Base-by-base conservation (phyloP, 169 alveolate genomes). In the Cryptosporidium sp. region DNA sequence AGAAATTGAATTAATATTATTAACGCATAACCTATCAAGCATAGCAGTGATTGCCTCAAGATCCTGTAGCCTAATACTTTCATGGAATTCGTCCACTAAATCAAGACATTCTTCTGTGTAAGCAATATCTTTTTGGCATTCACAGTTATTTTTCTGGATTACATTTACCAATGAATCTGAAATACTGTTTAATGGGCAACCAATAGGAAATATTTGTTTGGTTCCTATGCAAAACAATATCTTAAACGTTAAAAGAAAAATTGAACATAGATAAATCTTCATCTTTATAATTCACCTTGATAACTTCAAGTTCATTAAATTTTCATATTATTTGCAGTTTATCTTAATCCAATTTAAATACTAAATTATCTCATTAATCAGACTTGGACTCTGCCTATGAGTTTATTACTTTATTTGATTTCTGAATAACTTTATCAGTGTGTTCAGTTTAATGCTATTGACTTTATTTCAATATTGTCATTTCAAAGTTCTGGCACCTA, bases 101-200 rank as follows among this genome's bases (percentile, higher is more conserved):
- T 60, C 51, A n/a, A 65, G 10, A n/a, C 89, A 80, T 21, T 42
- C 23, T 9, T 70, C 84, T 12, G 29, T 44, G 6, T 16, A 37
- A 18, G 84, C 58, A 21, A 23, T 45, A 6, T 73, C 71, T 14
- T 33, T 29, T 7, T 35, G 62, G 35, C 86, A 73, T 31, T 35
- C 68, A 39, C 86, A 62, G 23, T 65, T 31, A 31, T 33, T 29
- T 8, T 14, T 67, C 14, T 9, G 7, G 52, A 21, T 61, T 14
- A 65, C 48, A 21, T 80, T 51, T 21, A 80, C 21, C 26, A 31
- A 4, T 7, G 68, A 35, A 21, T 39, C 42, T 18, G 33, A 37
- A 42, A 62, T n/a, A 3, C 68, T 62, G 52, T 80, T 80, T 60
- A 80, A 44, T 21, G 89, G 89, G 33, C 89, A 80, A 44, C 75